phyloP scores from a whole-genome alignment of 306 rosid genomes.

The Quercus gilva region DNA sequence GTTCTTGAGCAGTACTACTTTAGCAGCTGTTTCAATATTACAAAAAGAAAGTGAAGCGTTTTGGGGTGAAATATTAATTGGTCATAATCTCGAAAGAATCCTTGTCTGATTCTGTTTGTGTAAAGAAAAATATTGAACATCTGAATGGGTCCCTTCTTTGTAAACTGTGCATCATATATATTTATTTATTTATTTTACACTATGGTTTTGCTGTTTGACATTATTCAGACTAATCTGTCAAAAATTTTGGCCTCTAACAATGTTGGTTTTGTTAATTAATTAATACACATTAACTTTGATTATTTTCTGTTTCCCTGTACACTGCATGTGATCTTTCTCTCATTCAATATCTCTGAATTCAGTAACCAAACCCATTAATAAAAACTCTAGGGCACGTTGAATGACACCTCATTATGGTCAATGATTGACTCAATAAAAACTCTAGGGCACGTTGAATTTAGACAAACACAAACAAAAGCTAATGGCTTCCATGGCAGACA shows the following conservation, averaged over 20 bases:
- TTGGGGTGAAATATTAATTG: no score
- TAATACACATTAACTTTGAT: background rate
- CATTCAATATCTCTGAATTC: background rate
- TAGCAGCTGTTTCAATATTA: no score
- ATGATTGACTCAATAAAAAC: background rate
- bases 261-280: background rate
- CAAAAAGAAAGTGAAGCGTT: no score
- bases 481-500: constrained; percentile 1
- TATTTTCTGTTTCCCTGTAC: background rate
- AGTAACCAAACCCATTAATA: background rate
- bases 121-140: background rate
- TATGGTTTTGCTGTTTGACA: background rate
- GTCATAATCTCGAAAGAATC: background rate
- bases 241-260: background rate
- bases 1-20: no score
- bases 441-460: background rate
- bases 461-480: background rate
- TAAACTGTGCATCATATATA: background rate
- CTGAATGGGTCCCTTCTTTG: background rate
- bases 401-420: background rate
- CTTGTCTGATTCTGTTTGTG: background rate
- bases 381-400: background rate
- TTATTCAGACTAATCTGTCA: background rate
- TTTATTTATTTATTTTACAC: background rate
- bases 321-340: background rate